Evolutionary conservation across 164 flowering plant genomes (phyloP).

Genomic region (Saururus chinensis): DNA sequence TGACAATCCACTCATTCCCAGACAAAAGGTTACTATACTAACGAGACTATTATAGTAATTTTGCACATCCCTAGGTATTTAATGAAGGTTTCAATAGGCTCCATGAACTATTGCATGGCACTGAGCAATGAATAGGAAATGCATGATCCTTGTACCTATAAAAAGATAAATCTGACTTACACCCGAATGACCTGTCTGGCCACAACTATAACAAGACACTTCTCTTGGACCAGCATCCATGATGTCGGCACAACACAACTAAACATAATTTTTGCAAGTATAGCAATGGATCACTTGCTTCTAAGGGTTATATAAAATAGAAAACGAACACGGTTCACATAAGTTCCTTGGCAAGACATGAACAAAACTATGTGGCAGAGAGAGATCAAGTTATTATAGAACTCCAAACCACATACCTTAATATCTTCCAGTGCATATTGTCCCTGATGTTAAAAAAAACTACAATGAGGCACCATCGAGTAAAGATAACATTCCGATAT

Average conservation of each 20-base stretch:
- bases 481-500: not conserved
- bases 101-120: too few relatives aligned
- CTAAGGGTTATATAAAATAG: not conserved
- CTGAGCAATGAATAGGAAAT: too few relatives aligned
- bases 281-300: slow-evolving; percentile 75
- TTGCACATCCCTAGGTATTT: slow-evolving; percentile 45
- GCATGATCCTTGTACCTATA: too few relatives aligned
- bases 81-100: not conserved
- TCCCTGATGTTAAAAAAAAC: slow-evolving; percentile 24
- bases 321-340: not conserved
- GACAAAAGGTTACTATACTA: too few relatives aligned
- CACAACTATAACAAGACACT: slow-evolving; percentile 85
- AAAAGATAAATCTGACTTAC: slow-evolving; percentile 18
- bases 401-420: slow-evolving; percentile 33
- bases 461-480: slow-evolving; percentile 4
- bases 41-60: too few relatives aligned
- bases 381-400: not conserved
- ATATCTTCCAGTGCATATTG: slow-evolving; percentile 47
- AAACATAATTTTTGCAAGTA: slow-evolving; percentile 60
- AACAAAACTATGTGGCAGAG: not conserved
- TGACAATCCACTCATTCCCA: too few relatives aligned
- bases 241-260: slow-evolving; percentile 55
- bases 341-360: not conserved
- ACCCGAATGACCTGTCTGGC: slow-evolving; percentile 72
- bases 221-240: slow-evolving; percentile 25